Conservation (phyloP, 805 yeast genomes). For the Barnettozyma siamensis region DNA sequence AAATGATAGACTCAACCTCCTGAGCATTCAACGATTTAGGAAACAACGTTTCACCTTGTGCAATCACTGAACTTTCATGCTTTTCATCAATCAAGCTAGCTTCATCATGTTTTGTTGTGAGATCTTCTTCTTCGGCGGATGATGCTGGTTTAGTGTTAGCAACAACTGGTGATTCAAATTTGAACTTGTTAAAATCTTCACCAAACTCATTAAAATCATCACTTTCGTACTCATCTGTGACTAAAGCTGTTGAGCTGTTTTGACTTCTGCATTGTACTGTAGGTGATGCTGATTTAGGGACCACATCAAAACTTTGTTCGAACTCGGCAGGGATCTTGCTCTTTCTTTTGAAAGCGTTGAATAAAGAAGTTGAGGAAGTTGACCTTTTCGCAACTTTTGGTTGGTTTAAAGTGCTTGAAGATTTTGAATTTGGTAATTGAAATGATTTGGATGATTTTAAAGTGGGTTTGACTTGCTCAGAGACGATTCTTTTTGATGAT, state of each 20-base stretch:
- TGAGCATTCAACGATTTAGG: constrained; percentile 62
- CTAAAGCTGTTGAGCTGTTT: neutral
- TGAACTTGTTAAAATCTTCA: constrained; percentile 23
- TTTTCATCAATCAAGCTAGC: neutral
- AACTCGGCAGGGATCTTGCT: neutral
- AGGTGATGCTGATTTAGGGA: neutral
- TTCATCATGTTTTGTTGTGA: neutral
- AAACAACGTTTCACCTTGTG: constrained; percentile 55
- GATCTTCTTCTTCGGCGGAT: neutral
- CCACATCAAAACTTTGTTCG: neutral
- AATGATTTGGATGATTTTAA: constrained; percentile 15
- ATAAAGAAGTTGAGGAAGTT: constrained; percentile 21
- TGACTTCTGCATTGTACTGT: neutral
- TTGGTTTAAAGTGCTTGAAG: neutral
- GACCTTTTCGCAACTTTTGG: constrained; percentile 20
- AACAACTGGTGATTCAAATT: neutral
- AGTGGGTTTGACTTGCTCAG: constrained; percentile 8
- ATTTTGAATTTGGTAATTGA: constrained; percentile 4
- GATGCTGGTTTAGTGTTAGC: neutral
- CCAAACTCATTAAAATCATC: constrained; percentile 16
- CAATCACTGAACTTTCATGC: constrained; percentile 11
- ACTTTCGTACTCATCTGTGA: neutral
- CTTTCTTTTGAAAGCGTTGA: constrained; percentile 23
- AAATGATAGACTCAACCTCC: constrained; percentile 70
- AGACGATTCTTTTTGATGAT: constrained; percentile 16